Evolutionary conservation across 163 green algal genomes (phyloP), one percentile per base, ranked within the genome.

Genomic region (Trebouxiophyceae sp.): DNA sequence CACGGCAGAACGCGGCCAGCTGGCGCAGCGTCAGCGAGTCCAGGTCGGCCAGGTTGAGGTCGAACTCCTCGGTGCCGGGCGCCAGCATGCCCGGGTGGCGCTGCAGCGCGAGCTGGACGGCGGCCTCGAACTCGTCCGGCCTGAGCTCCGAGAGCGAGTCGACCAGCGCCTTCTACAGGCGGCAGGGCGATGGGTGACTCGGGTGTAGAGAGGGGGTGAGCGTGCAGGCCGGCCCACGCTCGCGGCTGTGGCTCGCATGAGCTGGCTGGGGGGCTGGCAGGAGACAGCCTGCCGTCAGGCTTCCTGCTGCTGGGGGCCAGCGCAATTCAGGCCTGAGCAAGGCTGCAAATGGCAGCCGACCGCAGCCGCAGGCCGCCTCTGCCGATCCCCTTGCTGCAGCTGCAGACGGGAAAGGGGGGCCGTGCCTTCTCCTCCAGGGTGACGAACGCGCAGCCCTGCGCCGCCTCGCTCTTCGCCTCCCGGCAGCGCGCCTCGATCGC

Each of bases 21-120:
- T 86, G 80, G 20, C 80, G 62, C 60, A 86, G 74, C 28, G 70
- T 80, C 3, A 86, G 77, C 5, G 80, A 71, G 55, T 85, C 77
- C 44, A 84, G 68, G 0, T 54, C 61, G 45, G 70, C 68, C 32
- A 84, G 29, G 69, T 86, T 76, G 31, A 85, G 72, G 16, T 62
- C 54, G 31, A 85, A 50, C 44, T 77, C 68, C 47, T 78, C 68
- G 5, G 32, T 45, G 5, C 5, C 30, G 30, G 44, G 57, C 1
- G 68, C 45, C 55, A 71, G 44, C 59, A 83, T 58, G 24, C 75
- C 74, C 4, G 77, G 77, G 60, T 81, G 65, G 67, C 74, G 74
- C 12, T 46, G 27, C 66, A 80, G 62, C 30, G 83, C 67, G 55
- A 87, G 63, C 26, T 31, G 63, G 45, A 84, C 62, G 28, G 77